Base-by-base conservation (phyloP, 2,329 filamentous ascomycete species). In the Chaetothyriales sp. region DNA sequence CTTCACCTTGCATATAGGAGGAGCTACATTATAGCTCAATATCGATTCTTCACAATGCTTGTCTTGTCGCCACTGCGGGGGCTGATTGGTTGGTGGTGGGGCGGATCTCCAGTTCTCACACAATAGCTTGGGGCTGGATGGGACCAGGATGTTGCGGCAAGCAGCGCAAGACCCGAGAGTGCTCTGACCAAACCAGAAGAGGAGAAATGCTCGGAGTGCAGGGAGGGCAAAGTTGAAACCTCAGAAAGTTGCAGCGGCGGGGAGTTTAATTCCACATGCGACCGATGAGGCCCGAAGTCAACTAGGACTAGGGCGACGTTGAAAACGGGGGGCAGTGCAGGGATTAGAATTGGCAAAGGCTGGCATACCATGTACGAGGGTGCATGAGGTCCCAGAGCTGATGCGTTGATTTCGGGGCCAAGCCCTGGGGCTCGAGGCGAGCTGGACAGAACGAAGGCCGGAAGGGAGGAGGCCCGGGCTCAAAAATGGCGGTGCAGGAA, bases 401-500 rank as follows among this genome's bases (percentile, higher is more conserved):
- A n/a, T 47, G 44, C 22, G 44, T 19, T 46, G 44, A 10, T 19
- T 28, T 40, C 33, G 15, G 33, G 13, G 33, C 33, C 33, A 40
- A 40, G 33, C 10, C 33, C 33, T 40, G 44, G 44, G 22, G 10
- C 19, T 22, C 19, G 1, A 18, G 44, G 19, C 19, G 44, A 46
- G n/a, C 19, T 18, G 44, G 25, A 46, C 44, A 18, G 10, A 46
- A 22, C n/a, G 10, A 10, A 28, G 47, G 29, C 47, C 9, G 29
- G 47, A 19, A 49, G 18, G 47, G 29, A 48, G 47, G 29, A 48
- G 47, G 10, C 37, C 15, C 25, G 10, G 48, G 52, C 54, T 57
- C 54, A 61, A 54, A 58, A 51, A 58, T 60, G 59, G 59, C 57
- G 59, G 59, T 61, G 59, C 59, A 60, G 49, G 13, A 13, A 40